Evolutionary conservation across 1,284 basidiomycete genomes (phyloP).

Genomic region (Acaromyces ingoldii): DNA sequence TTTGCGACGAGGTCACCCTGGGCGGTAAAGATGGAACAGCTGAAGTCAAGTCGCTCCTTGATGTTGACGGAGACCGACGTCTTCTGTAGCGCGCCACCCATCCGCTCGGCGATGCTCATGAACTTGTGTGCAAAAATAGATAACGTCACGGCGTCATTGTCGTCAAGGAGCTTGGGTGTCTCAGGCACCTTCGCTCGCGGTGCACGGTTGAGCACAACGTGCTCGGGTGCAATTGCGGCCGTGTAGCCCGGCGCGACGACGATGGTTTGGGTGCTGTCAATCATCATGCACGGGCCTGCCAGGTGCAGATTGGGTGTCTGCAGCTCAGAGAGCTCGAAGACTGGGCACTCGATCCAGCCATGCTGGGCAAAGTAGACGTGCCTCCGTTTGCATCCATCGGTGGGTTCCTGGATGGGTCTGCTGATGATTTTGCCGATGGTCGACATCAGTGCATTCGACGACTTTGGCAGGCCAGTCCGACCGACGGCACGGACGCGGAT

Average conservation of each 20-base stretch:
- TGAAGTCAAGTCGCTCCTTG: slow-evolving; percentile 82
- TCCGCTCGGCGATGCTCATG: slow-evolving; percentile 86
- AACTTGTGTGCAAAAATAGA: slow-evolving; percentile 86
- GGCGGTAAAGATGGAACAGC: slow-evolving; percentile 79
- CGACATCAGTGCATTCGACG: slow-evolving; percentile 71
- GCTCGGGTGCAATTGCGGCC: too few species aligned
- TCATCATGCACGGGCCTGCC: slow-evolving; percentile 77
- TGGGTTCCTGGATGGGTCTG: too few species aligned
- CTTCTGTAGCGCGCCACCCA: slow-evolving; percentile 79
- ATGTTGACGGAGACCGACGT: slow-evolving; percentile 87
- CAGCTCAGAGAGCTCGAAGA: slow-evolving; percentile 67
- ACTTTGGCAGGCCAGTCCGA: slow-evolving; percentile 79
- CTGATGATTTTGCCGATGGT: slow-evolving; percentile 53
- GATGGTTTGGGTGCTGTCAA: slow-evolving; percentile 88
- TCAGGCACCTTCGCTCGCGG: too few species aligned
- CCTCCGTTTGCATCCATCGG: too few species aligned
- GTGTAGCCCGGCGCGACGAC: slow-evolving; percentile 57
- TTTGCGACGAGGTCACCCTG: slow-evolving; percentile 87
- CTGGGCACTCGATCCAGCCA: slow-evolving; percentile 72
- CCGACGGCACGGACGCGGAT: slow-evolving; percentile 75
- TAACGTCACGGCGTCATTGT: slow-evolving; percentile 76
- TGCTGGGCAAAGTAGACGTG: slow-evolving; percentile 73
- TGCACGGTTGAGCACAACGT: too few species aligned
- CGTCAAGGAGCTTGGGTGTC: too few species aligned
- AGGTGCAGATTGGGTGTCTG: slow-evolving; percentile 68